Evolutionary conservation across 2,329 filamentous ascomycete genomes (phyloP).

Genomic region (Beauveria australis): DNA sequence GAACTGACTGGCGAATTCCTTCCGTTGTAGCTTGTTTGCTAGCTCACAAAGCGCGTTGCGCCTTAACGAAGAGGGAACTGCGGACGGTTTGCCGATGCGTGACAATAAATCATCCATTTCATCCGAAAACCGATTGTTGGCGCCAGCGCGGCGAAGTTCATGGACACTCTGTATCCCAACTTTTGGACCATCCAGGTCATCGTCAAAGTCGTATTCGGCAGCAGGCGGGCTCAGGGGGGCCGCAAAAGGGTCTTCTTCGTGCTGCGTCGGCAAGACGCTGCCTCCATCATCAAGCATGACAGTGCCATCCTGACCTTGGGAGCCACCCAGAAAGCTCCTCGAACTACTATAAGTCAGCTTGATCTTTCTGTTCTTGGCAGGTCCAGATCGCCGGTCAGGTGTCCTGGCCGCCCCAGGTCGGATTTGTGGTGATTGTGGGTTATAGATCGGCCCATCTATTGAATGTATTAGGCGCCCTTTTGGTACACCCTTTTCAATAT

Average conservation of each 20-base stretch:
- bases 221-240: conserved; percentile 9
- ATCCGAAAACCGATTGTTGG: conserved; percentile 57
- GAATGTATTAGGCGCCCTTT: not conserved
- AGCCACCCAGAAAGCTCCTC: conserved; percentile 21
- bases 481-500: not conserved
- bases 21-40: conserved; percentile 50
- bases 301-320: conserved; percentile 18
- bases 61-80: conserved; percentile 41
- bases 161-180: conserved; percentile 55
- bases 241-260: not conserved
- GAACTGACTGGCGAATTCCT: conserved; percentile 60
- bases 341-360: conserved; percentile 29
- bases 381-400: conserved; percentile 19
- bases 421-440: not conserved
- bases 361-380: conserved; percentile 23
- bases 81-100: conserved; percentile 45
- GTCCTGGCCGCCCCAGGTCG: conserved; percentile 13
- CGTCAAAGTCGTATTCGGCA: conserved; percentile 21
- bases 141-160: conserved; percentile 57
- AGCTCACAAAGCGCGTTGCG: conserved; percentile 53
- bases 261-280: not conserved
- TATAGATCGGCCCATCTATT: not conserved
- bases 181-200: conserved; percentile 30
- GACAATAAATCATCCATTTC: conserved; percentile 57
- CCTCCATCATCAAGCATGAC: conserved; percentile 1